phyloP scores from a whole-genome alignment of 2,329 filamentous ascomycete genomes.

The Lachnellula occidentalis region DNA sequence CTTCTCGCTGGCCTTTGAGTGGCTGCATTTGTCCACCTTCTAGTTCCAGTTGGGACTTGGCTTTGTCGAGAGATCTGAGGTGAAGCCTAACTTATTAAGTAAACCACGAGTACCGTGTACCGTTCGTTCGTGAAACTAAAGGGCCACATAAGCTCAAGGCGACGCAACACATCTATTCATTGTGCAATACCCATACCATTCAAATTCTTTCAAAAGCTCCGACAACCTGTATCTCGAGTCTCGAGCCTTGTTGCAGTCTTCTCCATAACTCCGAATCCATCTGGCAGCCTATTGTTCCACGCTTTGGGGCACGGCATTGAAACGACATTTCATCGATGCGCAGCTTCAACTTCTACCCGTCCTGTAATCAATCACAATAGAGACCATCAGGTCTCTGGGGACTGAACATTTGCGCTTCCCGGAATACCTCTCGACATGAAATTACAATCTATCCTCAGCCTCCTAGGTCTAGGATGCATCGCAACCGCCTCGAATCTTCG shows the following conservation, averaged over 20 bases:
- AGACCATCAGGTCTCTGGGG: background rate
- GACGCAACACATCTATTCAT: no score
- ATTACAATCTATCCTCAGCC: conserved; percentile 44
- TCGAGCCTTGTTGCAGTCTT: background rate
- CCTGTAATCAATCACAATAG: conserved; percentile 1
- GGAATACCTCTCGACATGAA: conserved; percentile 22
- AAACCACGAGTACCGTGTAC: no score
- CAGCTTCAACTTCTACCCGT: conserved; percentile 7
- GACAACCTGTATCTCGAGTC: no score
- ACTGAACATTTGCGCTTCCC: background rate
- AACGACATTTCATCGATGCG: conserved; percentile 20
- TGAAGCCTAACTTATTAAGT: background rate
- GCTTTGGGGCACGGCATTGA: conserved; percentile 8
- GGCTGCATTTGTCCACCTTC: background rate
- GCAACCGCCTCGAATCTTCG: conserved; percentile 43
- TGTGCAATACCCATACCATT: no score
- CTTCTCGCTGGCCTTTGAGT: background rate
- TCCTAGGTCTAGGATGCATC: conserved; percentile 46
- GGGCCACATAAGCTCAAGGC: no score
- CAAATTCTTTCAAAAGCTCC: no score
- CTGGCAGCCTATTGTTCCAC: conserved; percentile 1
- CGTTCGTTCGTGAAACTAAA: no score
- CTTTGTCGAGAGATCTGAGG: background rate
- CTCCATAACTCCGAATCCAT: background rate
- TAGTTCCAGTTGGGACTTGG: background rate